Evolutionary conservation across 768 basidiomycete species (phyloP), one percentile per base, ranked within the genome.

Genomic region (Trametes sanguinea): DNA sequence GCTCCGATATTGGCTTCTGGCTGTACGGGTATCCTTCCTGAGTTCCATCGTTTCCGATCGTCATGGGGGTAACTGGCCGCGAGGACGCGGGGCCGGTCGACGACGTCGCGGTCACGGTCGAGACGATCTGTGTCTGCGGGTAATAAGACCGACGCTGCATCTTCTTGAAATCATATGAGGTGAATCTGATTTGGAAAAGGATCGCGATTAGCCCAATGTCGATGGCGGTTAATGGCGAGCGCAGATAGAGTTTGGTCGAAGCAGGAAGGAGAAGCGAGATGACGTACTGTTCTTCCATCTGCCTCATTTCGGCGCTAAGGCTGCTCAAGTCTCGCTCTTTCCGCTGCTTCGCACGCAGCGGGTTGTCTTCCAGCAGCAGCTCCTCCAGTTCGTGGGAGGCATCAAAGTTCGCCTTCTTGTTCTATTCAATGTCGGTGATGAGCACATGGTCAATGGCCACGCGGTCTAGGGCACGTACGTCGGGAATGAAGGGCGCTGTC

Each of bases 331-430:
- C 95, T 67, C 95, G 91, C 60, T 87, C 88, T 73, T 96, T 98
- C 53, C 96, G 86, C 63, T 90, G 88, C 71, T 94, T 89, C 8
- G 96, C 95, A 73, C 98, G 98, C 57, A 99, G 80, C 45, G 96
- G 96, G 68, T 98, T 98, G 72, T 98, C 95, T 75, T 99, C 96
- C 16, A 99, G 77, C 10, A 99, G 75, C 22, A 99, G 81, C 76
- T 99, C 96, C 71, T 99, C 96, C 39, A 99, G 78, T 75, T 99
- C 96, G 71, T 98, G 95, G 11, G 96, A 98, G 30, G 96, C 95
- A 72, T 99, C 96, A 72, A 99, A 99, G 75, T 99, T 98, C 33
- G 96, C 94, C 76, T 97, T 97, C 79, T 98, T 98, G n/a, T 89
- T 88, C 95, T 98, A 70, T 11, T 50, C 11, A 54, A n/a, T n/a